Percentiles rank a stretch among this genome's conserved stretches.
Conservation (phyloP, 768 basidiomycete genomes). For the Tricholoma hemisulphureum region DNA sequence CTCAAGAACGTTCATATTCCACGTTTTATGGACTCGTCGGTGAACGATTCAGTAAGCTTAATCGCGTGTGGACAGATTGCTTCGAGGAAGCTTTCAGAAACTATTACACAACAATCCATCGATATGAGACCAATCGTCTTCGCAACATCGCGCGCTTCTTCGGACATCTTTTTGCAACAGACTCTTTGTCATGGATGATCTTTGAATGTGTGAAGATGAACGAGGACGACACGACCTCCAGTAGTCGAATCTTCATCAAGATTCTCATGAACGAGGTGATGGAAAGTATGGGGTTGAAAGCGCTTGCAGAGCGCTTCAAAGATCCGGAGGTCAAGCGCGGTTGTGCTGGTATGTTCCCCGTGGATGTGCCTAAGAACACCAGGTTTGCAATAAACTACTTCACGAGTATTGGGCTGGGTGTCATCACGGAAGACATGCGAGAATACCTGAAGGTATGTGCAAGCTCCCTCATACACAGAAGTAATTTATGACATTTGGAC, state of each 20-base stretch:
- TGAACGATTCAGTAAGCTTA: constrained; percentile 95
- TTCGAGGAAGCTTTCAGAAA: constrained; percentile 84
- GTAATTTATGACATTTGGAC: constrained; percentile 9
- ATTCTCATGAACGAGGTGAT: constrained; percentile 95
- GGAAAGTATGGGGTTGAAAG: constrained; percentile 89
- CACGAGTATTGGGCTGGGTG: constrained; percentile 89
- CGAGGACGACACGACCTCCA: constrained; percentile 96
- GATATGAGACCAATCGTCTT: constrained; percentile 97
- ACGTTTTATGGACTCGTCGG: constrained; percentile 96
- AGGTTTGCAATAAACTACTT: constrained; percentile 98
- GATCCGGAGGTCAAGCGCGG: constrained; percentile 76
- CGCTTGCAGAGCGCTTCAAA: constrained; percentile 84
- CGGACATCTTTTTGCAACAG: constrained; percentile 84
- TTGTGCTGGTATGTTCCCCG: constrained; percentile 88
- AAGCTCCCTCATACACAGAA: background rate
- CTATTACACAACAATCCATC: constrained; percentile 96
- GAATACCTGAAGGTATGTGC: constrained; percentile 83
- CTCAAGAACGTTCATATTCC: constrained; percentile 96
- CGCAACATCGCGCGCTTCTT: constrained; percentile 98
- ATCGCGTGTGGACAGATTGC: constrained; percentile 89
- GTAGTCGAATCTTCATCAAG: constrained; percentile 95
- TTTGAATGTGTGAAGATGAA: constrained; percentile 87
- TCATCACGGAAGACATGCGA: constrained; percentile 93
- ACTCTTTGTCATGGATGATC: constrained; percentile 87
- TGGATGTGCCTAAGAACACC: constrained; percentile 95